A percentile compares a stretch with the other conserved stretches of the same genome.
Evolutionary conservation across 306 rosid species (phyloP).

Genomic region (Citrullus colocynthis): DNA sequence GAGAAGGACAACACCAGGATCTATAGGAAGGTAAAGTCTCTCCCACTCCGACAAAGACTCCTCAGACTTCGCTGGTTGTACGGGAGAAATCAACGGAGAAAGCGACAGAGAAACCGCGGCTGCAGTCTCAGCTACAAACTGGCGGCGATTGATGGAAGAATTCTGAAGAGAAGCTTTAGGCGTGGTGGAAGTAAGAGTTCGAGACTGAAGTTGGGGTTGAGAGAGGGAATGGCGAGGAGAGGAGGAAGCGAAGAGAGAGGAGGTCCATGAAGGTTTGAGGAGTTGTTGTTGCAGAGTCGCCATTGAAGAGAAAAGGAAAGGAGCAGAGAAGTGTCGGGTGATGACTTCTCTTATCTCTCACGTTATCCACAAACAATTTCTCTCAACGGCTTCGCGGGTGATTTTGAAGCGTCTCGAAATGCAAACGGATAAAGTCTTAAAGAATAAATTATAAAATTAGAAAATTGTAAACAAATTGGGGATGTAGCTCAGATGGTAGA

Average conservation of each 20-base stretch:
- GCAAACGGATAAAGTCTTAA: background rate
- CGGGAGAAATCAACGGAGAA: slow-evolving; percentile 16
- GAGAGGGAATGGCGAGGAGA: slow-evolving; percentile 19
- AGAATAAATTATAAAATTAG: background rate
- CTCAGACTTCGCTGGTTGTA: slow-evolving; percentile 39
- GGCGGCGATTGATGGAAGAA: slow-evolving; percentile 34
- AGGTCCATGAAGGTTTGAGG: slow-evolving; percentile 30
- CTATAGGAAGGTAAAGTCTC: slow-evolving; percentile 69
- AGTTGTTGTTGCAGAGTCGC: slow-evolving; percentile 62
- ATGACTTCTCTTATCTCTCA: slow-evolving; percentile 16
- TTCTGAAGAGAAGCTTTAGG: slow-evolving; percentile 35
- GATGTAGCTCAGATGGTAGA: slow-evolving; percentile 81
- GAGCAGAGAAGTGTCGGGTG: background rate
- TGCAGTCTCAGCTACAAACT: slow-evolving; percentile 47
- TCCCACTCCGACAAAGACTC: slow-evolving; percentile 83
- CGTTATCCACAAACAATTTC: slow-evolving; percentile 24
- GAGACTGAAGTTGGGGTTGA: slow-evolving; percentile 13
- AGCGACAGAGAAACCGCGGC: slow-evolving; percentile 45
- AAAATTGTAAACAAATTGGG: too few species aligned
- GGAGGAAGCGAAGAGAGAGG: slow-evolving; percentile 17
- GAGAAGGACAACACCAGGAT: slow-evolving; percentile 95
- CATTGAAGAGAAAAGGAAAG: slow-evolving; percentile 23
- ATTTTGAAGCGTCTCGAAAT: slow-evolving; percentile 13
- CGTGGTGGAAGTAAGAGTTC: background rate
- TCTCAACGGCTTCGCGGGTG: slow-evolving; percentile 37